Percentiles rank a stretch among this genome's conserved stretches.
These are phyloP conservation scores for Aspergillus saccharolyticus DNA, from an alignment of 495 filamentous ascomycete genomes.

Conservation along the genomic window DNA sequence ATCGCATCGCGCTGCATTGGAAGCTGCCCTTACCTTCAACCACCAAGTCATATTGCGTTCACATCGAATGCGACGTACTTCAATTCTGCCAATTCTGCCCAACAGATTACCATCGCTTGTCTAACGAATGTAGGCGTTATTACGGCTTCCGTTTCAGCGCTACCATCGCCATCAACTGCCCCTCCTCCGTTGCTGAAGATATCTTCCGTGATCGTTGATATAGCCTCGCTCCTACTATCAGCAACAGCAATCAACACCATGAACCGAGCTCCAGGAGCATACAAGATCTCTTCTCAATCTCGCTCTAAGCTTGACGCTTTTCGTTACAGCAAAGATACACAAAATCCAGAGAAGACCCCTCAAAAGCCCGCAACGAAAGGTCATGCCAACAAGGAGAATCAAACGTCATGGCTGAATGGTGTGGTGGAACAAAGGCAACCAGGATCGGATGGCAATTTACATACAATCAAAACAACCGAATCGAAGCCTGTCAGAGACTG, in stretches of 20 bases:
- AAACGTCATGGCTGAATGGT: conserved; percentile 38
- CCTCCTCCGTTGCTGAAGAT: conserved; percentile 7
- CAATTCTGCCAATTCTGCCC: not conserved
- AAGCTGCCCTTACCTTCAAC: not conserved
- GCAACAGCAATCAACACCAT: conserved; percentile 18
- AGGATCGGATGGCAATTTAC: conserved; percentile 21
- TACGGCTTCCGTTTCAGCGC: not conserved
- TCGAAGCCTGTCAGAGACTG: conserved; percentile 41
- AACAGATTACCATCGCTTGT: not conserved
- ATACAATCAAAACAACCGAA: conserved; percentile 25
- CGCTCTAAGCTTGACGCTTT: conserved; percentile 57
- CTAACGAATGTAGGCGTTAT: not conserved
- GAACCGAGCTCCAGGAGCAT: conserved; percentile 24
- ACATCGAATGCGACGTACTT: not conserved
- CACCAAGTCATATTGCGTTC: not conserved
- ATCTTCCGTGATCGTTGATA: conserved; percentile 14
- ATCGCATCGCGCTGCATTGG: conserved; percentile 15
- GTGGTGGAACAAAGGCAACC: conserved; percentile 31
- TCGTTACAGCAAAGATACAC: conserved; percentile 36
- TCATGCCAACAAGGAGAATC: conserved; percentile 37
- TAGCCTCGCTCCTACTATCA: conserved; percentile 2
- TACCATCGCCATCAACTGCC: not conserved
- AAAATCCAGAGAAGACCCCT: conserved; percentile 27
- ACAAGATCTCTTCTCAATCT: conserved; percentile 47
- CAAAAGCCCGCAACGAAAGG: conserved; percentile 22